Evolutionary conservation across 768 basidiomycete genomes (phyloP), one percentile per base, ranked within the genome.

Genomic region (Suillus brevipes): DNA sequence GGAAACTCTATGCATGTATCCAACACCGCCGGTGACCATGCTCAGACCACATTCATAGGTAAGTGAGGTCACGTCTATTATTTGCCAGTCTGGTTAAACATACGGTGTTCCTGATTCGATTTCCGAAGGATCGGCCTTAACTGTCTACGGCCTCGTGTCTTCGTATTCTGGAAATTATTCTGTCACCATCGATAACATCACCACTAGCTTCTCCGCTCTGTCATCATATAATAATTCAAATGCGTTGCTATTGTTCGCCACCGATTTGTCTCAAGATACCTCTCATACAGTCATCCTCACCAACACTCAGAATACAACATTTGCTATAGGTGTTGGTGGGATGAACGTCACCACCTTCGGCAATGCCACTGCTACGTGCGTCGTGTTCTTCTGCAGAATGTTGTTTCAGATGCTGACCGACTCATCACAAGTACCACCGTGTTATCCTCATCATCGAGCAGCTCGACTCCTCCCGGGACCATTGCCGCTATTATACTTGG

Each of bases 401-500:
- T 37, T 37, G 23, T 45, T 31, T 2, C 23, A 40, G 36, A 34
- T 63, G 18, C 61, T 37, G 59, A 72, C 43, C 70, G 62, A n/a
- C 4, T 34, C 23, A 8, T 66, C 2, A 65, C 72, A 42, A 64
- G 66, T 62, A 64, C 69, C 12, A 61, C 74, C 49, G 65, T 61
- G 60, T 60, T 72, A 52, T 45, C 68, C 7, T 64, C 69, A 4
- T 64, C 69, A 4, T 64, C 63, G 43, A 59, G 64, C 38, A 61
- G 59, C 40, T 75, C 80, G 1, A 75, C 81, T 23, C 65, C 84
- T 2, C 77, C 77, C 65, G 89, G 90, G 50, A 87, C 89, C 2
- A 85, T 90, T 62, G 89, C 89, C 23, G 90, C 89, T 0, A 78
- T 90, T 37, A 82, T 81, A 12, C 79, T 92, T 2, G 88, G 85